phyloP scores from a whole-genome alignment of 2,329 filamentous ascomycete genomes.

The Cladophialophora psammophila region DNA sequence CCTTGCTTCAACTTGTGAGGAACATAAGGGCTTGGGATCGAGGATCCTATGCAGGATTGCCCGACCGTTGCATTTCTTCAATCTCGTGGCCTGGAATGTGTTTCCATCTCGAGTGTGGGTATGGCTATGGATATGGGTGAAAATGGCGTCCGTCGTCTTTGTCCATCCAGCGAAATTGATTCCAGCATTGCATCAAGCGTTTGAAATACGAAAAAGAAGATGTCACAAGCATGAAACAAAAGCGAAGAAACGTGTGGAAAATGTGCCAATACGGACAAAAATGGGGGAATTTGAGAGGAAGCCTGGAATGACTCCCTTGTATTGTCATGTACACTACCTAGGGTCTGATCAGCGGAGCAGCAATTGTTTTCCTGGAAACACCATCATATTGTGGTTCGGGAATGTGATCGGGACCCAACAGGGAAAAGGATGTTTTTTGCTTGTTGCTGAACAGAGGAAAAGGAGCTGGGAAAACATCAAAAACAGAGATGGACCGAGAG shows the following conservation, averaged over 20 bases:
- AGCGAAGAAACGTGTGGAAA: conserved; percentile 7
- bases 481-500: background rate
- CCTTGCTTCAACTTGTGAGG: background rate
- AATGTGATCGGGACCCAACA: background rate
- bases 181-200: conserved; percentile 18
- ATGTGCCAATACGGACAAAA: conserved; percentile 1
- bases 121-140: background rate
- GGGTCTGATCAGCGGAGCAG: conserved; percentile 4
- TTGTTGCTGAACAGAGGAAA: background rate
- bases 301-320: conserved; percentile 1
- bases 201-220: conserved; percentile 13
- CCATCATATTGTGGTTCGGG: background rate
- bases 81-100: background rate
- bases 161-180: conserved; percentile 10
- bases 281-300: background rate
- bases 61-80: conserved; percentile 17
- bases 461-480: background rate
- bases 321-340: conserved; percentile 21
- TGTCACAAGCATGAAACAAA: conserved; percentile 3
- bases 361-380: conserved; percentile 5
- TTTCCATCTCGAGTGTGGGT: conserved; percentile 11
- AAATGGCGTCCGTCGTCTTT: background rate
- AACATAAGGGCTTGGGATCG: background rate
- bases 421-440: background rate
- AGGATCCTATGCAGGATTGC: background rate